Conservation (phyloP, 2,329 filamentous ascomycete genomes). For the Scortechinia acanthostroma region DNA sequence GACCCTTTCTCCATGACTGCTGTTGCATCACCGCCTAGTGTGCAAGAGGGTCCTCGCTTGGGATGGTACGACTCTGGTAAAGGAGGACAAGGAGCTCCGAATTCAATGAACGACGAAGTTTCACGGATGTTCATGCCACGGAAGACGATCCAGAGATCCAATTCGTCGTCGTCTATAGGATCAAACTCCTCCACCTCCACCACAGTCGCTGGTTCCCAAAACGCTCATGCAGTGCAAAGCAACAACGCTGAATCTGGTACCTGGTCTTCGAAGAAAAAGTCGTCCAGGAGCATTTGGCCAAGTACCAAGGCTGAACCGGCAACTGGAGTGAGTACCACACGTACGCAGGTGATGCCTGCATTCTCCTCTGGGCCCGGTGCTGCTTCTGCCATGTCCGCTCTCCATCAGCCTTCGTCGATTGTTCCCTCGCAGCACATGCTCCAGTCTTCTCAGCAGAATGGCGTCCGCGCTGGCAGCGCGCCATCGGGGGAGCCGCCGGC, state of each 20-base stretch:
- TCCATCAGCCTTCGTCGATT: constrained; percentile 53
- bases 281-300: constrained; percentile 31
- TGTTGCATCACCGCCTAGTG: constrained; percentile 58
- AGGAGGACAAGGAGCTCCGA: constrained; percentile 41
- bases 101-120: constrained; percentile 78
- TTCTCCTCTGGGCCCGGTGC: constrained; percentile 45
- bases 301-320: constrained; percentile 59
- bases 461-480: constrained; percentile 33
- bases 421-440: constrained; percentile 64
- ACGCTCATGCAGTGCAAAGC: constrained; percentile 51
- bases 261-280: constrained; percentile 40
- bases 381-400: constrained; percentile 52
- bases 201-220: constrained; percentile 50
- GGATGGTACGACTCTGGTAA: constrained; percentile 34
- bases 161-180: constrained; percentile 83
- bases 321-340: constrained; percentile 50
- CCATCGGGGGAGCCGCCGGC: constrained; percentile 53
- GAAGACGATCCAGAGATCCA: constrained; percentile 78
- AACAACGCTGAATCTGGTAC: constrained; percentile 36
- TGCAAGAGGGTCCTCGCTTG: constrained; percentile 55
- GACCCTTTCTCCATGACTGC: constrained; percentile 50
- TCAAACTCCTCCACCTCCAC: constrained; percentile 57
- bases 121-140: constrained; percentile 84
- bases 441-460: constrained; percentile 55
- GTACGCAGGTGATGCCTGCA: constrained; percentile 52